A percentile compares a stretch with the other conserved stretches of the same genome.
These are phyloP conservation scores for Botrytis fabae DNA, from an alignment of 2,329 filamentous ascomycete species.

Conservation along the genomic window DNA sequence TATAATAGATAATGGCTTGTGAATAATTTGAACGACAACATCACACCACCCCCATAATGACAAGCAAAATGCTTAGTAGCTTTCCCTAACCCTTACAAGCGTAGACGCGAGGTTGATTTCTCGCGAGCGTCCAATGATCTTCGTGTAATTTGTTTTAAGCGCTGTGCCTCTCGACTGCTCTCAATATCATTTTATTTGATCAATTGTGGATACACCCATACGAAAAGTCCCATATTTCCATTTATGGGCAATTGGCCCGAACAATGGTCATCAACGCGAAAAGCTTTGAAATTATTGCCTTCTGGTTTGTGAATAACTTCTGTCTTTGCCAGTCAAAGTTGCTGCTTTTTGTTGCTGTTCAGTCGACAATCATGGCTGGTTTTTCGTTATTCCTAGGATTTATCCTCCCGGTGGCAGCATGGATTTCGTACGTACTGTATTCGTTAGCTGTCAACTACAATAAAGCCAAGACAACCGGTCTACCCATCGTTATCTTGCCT, in stretches of 20 bases:
- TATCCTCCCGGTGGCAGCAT: slow-evolving; percentile 1
- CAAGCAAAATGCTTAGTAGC: neutral
- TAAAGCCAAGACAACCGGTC: slow-evolving; percentile 1
- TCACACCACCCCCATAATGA: neutral
- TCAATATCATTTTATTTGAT: neutral
- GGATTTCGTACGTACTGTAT: slow-evolving; percentile 12
- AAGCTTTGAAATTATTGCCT: neutral
- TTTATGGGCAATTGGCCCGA: neutral
- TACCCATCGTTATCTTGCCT: slow-evolving; percentile 16
- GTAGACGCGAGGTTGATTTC: neutral
- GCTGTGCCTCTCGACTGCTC: neutral
- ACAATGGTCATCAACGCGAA: neutral
- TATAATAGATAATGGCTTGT: neutral
- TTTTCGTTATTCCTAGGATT: slow-evolving; percentile 13
- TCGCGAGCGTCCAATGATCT: neutral
- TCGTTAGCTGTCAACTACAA: slow-evolving; percentile 11
- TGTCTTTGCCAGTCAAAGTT: neutral
- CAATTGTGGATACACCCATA: neutral
- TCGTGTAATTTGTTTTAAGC: neutral
- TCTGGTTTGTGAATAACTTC: slow-evolving; percentile 1
- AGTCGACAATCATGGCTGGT: slow-evolving; percentile 1
- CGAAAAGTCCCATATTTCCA: slow-evolving; percentile 3
- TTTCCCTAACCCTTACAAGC: neutral
- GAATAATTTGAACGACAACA: neutral
- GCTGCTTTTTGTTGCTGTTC: neutral